Evolutionary conservation across 768 basidiomycete genomes (phyloP), one percentile per base, ranked within the genome.

Genomic region (Leccinum longicurvipes): DNA sequence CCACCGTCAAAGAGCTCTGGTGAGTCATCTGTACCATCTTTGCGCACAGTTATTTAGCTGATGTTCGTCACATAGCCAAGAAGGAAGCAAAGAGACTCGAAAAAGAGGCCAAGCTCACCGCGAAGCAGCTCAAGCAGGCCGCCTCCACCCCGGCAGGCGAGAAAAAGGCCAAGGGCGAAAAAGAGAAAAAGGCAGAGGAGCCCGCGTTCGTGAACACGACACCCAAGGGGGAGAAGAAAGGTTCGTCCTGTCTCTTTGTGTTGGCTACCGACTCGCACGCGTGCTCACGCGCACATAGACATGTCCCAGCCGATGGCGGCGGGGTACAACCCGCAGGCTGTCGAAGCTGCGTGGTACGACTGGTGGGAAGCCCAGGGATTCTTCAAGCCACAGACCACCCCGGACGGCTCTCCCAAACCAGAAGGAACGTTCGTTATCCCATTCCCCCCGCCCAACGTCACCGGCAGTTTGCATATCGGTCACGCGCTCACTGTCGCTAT

Each of bases 341-440:
- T 98, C 56, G 96, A 98, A 68, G 79, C 94, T 0, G 87, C 93
- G 2, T 98, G 97, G 93, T 98, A 98, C 64, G 93, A 96, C 64
- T 98, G 97, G 97, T 98, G 96, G 96, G 78, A 84, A 34, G 81
- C 84, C 3, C 81, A 93, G 65, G 95, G 93, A 4, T 96, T 87
- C 78, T 97, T 96, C 82, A 82, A 85, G 61, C 93, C 96, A 3
- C 79, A 82, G 56, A 73, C 82, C 15, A 78, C 77, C 0, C 66
- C 78, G 0, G 79, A 87, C 50, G 86, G 85, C 11, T 75, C 81
- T 15, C 72, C 77, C 49, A 83, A 84, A 50, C 76, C 80, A 1
- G 83, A 88, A 36, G 89, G 86, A 25, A 67, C 76, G 12, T 98
- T 98, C 68, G 85, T 95, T 57, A 83, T 99, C 25, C 90, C 94